Percentiles rank a stretch among this genome's conserved stretches.
These are phyloP conservation scores for Teratosphaeria nubilosa DNA, from an alignment of 2,329 filamentous ascomycete species.

Conservation along the genomic window DNA sequence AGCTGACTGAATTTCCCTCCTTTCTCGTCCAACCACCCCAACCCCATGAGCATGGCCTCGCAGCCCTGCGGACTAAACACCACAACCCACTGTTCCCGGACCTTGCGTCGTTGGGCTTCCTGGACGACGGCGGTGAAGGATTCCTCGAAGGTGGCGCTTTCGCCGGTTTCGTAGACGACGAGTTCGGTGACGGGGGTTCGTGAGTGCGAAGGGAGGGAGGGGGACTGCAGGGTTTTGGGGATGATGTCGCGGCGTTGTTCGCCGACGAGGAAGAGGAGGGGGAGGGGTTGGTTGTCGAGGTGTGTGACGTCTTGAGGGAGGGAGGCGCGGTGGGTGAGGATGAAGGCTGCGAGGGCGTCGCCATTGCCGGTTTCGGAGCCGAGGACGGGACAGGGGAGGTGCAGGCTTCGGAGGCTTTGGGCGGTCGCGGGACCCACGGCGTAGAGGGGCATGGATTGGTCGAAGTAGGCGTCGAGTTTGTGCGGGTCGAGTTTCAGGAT, in stretches of 20 bases:
- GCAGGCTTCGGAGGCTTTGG: constrained; percentile 53
- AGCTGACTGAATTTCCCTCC: constrained; percentile 27
- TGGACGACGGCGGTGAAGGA: constrained; percentile 46
- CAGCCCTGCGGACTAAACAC: constrained; percentile 58
- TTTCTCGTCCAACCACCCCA: constrained; percentile 36
- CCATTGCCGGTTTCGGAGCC: constrained; percentile 80
- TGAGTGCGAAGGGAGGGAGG: constrained; percentile 36
- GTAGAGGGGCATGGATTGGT: constrained; percentile 53
- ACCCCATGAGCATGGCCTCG: constrained; percentile 47
- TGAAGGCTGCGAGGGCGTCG: constrained; percentile 65
- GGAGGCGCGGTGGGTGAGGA: constrained; percentile 63
- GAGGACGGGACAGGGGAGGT: constrained; percentile 49
- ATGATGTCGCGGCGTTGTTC: constrained; percentile 87
- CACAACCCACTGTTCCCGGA: constrained; percentile 56
- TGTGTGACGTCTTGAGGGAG: constrained; percentile 21
- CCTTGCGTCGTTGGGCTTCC: constrained; percentile 32
- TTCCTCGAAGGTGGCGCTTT: constrained; percentile 65
- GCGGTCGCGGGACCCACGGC: constrained; percentile 75
- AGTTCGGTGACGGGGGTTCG: constrained; percentile 65
- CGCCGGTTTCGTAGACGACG: constrained; percentile 76
- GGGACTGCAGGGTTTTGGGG: constrained; percentile 62
- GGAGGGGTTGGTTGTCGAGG: constrained; percentile 38
- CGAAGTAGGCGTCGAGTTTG: constrained; percentile 29
- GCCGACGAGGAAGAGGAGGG: constrained; percentile 78
- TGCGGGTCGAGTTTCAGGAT: constrained; percentile 41